Evolutionary conservation across 768 basidiomycete genomes (phyloP).

Genomic region (Suillus tomentosus): DNA sequence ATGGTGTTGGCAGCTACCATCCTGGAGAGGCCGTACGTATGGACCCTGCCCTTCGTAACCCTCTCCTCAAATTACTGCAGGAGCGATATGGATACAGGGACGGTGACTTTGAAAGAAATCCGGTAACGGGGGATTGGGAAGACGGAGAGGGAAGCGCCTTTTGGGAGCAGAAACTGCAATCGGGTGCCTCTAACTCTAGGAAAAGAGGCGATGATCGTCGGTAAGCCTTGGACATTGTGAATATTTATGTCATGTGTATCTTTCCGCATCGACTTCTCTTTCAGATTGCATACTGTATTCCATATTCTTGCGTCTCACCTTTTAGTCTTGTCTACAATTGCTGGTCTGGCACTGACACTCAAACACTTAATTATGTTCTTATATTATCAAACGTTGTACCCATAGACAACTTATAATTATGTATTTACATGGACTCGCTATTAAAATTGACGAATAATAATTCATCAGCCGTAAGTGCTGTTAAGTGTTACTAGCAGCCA

Average conservation of each 20-base stretch:
- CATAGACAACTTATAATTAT: neutral
- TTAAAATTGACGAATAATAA: neutral
- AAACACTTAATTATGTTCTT: neutral
- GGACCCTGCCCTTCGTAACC: slow-evolving; percentile 85
- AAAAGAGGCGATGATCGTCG: slow-evolving; percentile 43
- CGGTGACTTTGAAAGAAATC: slow-evolving; percentile 81
- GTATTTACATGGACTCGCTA: neutral
- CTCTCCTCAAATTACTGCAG: slow-evolving; percentile 71
- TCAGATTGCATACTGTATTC: slow-evolving; percentile 11
- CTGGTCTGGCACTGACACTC: neutral
- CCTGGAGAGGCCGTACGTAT: slow-evolving; percentile 87
- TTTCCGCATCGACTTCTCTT: neutral
- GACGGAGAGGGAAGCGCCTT: slow-evolving; percentile 60
- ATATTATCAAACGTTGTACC: neutral
- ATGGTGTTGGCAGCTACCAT: slow-evolving; percentile 78
- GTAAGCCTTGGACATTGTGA: slow-evolving; percentile 17
- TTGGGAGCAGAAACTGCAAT: slow-evolving; percentile 62
- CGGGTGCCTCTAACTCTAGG: slow-evolving; percentile 38
- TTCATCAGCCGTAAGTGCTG: neutral
- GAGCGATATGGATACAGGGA: slow-evolving; percentile 77
- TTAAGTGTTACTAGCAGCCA: no score
- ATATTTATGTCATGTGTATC: slow-evolving; percentile 4
- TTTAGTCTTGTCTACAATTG: neutral
- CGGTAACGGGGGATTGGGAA: slow-evolving; percentile 64
- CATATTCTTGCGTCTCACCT: neutral